These are phyloP conservation scores for Suhomyces bokatorum DNA, from an alignment of 1,139 yeast genomes.

Conservation along the genomic window DNA sequence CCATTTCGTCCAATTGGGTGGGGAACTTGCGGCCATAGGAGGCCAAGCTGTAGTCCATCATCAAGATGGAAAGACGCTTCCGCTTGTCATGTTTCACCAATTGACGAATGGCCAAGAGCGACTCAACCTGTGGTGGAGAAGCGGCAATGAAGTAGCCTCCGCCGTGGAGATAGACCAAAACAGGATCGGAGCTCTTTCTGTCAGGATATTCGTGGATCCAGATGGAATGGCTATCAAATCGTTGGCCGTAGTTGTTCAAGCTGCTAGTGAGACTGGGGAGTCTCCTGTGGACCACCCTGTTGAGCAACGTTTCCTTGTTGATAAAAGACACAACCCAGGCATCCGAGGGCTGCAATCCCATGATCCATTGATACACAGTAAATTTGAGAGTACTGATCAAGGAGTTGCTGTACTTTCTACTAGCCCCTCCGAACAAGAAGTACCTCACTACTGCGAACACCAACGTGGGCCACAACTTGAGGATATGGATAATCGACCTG, in stretches of 20 bases:
- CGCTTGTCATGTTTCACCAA: slow-evolving; percentile 30
- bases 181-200: slow-evolving; percentile 34
- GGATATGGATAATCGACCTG: neutral
- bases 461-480: neutral
- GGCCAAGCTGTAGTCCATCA: slow-evolving; percentile 43
- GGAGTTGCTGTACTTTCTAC: slow-evolving; percentile 5
- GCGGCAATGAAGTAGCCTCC: slow-evolving; percentile 46
- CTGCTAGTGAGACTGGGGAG: slow-evolving; percentile 9
- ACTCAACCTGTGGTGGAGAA: slow-evolving; percentile 34
- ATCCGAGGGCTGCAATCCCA: slow-evolving; percentile 2
- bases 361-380: slow-evolving; percentile 1
- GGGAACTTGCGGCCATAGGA: slow-evolving; percentile 35
- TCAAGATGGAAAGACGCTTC: slow-evolving; percentile 30
- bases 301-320: slow-evolving; percentile 7
- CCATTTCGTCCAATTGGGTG: slow-evolving; percentile 36
- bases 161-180: slow-evolving; percentile 43
- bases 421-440: slow-evolving; percentile 6
- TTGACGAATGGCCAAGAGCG: slow-evolving; percentile 31
- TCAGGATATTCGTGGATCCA: slow-evolving; percentile 39
- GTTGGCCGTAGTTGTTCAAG: slow-evolving; percentile 35
- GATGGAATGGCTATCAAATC: slow-evolving; percentile 33
- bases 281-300: slow-evolving; percentile 8
- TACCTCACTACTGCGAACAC: neutral
- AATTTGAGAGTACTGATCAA: slow-evolving; percentile 3
- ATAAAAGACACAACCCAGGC: neutral